Percentiles rank a stretch among this genome's conserved stretches.
Evolutionary conservation across 139 green algal species (phyloP).

Genomic region (Monoraphidium neglectum): DNA sequence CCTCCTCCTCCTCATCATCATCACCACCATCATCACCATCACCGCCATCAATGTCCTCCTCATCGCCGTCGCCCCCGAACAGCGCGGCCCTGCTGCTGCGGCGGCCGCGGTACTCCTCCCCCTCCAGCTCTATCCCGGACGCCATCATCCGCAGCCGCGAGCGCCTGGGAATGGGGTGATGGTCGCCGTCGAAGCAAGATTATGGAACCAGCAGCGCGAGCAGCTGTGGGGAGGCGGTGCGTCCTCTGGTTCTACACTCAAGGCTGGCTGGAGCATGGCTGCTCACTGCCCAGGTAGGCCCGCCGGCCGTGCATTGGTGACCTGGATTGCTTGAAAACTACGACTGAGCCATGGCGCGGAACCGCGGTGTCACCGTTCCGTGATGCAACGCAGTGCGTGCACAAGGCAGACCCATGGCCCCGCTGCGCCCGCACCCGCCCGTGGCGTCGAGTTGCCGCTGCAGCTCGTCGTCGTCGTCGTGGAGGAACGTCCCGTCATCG

Average conservation of each 20-base stretch:
- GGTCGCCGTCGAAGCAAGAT: too few relatives aligned
- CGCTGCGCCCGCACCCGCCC: background rate
- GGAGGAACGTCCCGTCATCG: constrained; percentile 5
- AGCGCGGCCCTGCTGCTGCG: constrained; percentile 28
- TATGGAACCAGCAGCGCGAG: too few relatives aligned
- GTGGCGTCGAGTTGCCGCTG: background rate
- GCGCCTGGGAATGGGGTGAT: background rate
- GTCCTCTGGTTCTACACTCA: too few relatives aligned
- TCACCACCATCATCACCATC: constrained; percentile 6
- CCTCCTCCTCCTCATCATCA: constrained; percentile 15
- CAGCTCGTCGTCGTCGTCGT: constrained; percentile 21
- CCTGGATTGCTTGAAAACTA: too few relatives aligned
- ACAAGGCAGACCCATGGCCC: too few relatives aligned
- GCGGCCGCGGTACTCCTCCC: constrained; percentile 36
- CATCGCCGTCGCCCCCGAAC: constrained; percentile 11
- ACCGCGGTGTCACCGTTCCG: too few relatives aligned
- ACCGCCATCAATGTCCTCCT: background rate
- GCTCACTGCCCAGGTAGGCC: too few relatives aligned
- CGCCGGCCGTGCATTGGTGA: too few relatives aligned
- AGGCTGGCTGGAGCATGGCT: too few relatives aligned
- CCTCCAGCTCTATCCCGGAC: constrained; percentile 40
- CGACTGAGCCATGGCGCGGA: too few relatives aligned
- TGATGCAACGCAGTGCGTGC: too few relatives aligned
- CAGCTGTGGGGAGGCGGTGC: too few relatives aligned
- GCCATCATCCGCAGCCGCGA: background rate